Evolutionary conservation across 192 early-diverging fungal species (phyloP).

Genomic region (Borealophlyctis nickersoniae): DNA sequence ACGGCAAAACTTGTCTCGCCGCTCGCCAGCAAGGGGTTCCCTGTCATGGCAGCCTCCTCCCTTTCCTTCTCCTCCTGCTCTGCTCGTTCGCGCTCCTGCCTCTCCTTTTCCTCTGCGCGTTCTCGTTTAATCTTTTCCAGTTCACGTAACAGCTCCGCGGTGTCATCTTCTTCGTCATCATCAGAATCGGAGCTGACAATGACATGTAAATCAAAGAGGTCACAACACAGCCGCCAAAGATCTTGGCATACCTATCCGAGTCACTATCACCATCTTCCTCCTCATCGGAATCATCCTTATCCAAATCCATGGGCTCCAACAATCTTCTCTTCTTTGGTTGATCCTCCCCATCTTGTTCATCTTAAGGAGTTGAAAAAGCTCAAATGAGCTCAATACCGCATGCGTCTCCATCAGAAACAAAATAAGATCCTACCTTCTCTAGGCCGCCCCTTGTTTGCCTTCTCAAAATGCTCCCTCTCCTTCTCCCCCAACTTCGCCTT

Average conservation of each 20-base stretch:
- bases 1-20: constrained; percentile 61
- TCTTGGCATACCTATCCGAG: constrained; percentile 22
- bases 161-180: constrained; percentile 88
- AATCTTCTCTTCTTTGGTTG: constrained; percentile 53
- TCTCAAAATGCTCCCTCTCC: constrained; percentile 33
- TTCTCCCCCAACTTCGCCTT: constrained; percentile 34
- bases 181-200: constrained; percentile 15
- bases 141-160: constrained; percentile 68
- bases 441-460: constrained; percentile 16
- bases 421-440: constrained; percentile 15
- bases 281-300: constrained; percentile 47
- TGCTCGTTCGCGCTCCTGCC: constrained; percentile 62
- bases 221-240: constrained; percentile 9
- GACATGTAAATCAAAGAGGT: constrained; percentile 5
- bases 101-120: constrained; percentile 85
- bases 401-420: neutral
- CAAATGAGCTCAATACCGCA: neutral
- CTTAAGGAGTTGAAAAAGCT: constrained; percentile 1
- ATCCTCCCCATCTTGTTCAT: constrained; percentile 32
- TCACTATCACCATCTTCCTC: constrained; percentile 42
- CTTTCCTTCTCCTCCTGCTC: constrained; percentile 58
- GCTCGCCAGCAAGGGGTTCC: constrained; percentile 81
- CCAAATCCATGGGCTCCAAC: constrained; percentile 56
- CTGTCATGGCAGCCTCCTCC: constrained; percentile 64
- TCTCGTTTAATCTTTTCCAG: constrained; percentile 90